Evolutionary conservation across 2,329 filamentous ascomycete genomes (phyloP).

Genomic region (Ophiostoma quercus): DNA sequence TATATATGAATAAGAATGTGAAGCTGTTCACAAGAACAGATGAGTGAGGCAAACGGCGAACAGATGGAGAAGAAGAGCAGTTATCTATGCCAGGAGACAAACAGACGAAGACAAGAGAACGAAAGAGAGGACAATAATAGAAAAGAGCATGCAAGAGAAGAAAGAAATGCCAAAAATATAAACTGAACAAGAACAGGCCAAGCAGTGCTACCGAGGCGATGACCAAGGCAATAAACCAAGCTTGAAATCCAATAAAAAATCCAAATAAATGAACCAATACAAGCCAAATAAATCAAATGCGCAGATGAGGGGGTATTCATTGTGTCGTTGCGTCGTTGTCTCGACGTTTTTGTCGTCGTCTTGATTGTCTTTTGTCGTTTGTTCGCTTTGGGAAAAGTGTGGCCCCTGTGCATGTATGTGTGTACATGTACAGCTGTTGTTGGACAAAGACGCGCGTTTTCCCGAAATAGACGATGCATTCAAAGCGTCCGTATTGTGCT

Average conservation of each 20-base stretch:
- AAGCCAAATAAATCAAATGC: background rate
- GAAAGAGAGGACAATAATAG: background rate
- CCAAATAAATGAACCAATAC: background rate
- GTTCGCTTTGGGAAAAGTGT: conserved; percentile 1
- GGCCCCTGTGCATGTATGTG: background rate
- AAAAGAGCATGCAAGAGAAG: background rate
- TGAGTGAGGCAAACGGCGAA: background rate
- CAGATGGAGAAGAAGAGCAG: conserved; percentile 5
- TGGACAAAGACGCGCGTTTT: background rate
- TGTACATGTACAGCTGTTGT: background rate
- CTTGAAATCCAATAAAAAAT: background rate
- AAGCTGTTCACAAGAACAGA: conserved; percentile 5
- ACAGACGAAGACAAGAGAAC: background rate
- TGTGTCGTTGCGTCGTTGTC: background rate
- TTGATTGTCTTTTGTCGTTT: conserved; percentile 8
- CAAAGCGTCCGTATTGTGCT: background rate
- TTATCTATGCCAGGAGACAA: background rate
- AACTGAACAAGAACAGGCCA: background rate
- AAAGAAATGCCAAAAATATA: background rate
- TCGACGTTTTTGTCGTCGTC: conserved; percentile 10
- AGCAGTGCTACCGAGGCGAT: background rate
- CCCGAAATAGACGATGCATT: conserved; percentile 4
- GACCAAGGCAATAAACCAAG: background rate
- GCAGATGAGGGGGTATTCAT: background rate
- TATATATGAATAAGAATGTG: background rate